Base-by-base conservation (phyloP, 2,329 filamentous ascomycete species). In the Trichoderma lentiforme region DNA sequence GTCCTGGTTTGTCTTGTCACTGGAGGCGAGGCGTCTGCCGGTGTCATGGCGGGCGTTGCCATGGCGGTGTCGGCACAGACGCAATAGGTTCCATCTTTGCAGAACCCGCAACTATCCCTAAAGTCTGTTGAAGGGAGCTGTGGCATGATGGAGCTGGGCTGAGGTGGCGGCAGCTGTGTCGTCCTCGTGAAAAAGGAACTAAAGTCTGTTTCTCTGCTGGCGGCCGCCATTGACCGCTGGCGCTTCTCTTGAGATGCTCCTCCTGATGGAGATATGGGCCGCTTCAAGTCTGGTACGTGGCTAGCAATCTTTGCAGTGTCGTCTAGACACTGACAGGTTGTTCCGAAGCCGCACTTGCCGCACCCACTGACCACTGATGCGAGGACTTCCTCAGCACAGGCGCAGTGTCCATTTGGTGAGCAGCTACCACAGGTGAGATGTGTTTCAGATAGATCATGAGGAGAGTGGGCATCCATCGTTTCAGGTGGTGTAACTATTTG, bases 51-150 rank as follows among this genome's bases (percentile, higher is more conserved):
- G 1, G 83, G 80, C 36, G 80, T 81, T 11, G 79, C 80, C 73
- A 83, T 78, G 28, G 83, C 81, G 24, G 83, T 81, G 74, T 95
- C 93, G 28, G 92, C 93, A 80, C 93, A 96, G 75, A 94, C 90
- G 78, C 93, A 96, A 76, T 93, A 93, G 0, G 91, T 94, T 5
- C 92, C 92, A 73, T 95, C 92, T 73, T 91, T 89, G 81, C 93
- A 96, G 82, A 96, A 96, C 7, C 93, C 93, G 79, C 93, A 96
- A 24, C 89, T 87, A 76, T 95, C 93, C 73, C 89, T 87, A 6
- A 87, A 84, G 51, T 78, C 79, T 53, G 79, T 72, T 2, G 83
- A 78, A 21, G 83, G 79, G 11, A 81, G 74, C 63, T 82, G 83
- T n/a, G 81, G 78, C 24, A 79, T 78, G 73, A 62, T 47, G 30